Conservation (phyloP, 257 asterid species). For the Mentha longifolia region DNA sequence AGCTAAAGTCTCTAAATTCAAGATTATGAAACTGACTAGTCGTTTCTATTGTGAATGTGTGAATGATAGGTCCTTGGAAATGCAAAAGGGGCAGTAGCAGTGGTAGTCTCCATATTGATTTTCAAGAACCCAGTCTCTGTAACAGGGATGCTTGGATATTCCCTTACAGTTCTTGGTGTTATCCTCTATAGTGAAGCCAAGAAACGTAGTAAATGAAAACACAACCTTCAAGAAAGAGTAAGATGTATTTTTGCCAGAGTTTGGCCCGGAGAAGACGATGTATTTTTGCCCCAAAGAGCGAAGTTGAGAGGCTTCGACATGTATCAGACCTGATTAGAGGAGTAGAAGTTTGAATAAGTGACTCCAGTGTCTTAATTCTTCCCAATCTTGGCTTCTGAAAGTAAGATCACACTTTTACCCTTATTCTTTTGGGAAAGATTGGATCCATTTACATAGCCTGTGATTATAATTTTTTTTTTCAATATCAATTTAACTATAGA, state of each 20-base stretch:
- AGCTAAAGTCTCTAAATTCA: not conserved
- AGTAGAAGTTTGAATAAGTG: slow-evolving; percentile 52
- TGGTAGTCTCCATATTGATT: slow-evolving; percentile 75
- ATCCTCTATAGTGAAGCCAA: slow-evolving; percentile 78
- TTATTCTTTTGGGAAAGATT: slow-evolving; percentile 32
- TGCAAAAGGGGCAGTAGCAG: slow-evolving; percentile 89
- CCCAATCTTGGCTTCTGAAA: slow-evolving; percentile 38
- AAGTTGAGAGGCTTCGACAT: slow-evolving; percentile 42
- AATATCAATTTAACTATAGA: slow-evolving; percentile 40
- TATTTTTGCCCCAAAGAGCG: slow-evolving; percentile 41
- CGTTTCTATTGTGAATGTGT: not conserved
- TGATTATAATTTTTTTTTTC: slow-evolving; percentile 36
- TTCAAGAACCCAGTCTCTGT: slow-evolving; percentile 79
- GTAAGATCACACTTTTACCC: slow-evolving; percentile 26
- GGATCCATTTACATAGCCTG: slow-evolving; percentile 39
- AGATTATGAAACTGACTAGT: not conserved
- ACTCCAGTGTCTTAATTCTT: slow-evolving; percentile 36
- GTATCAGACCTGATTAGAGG: slow-evolving; percentile 43
- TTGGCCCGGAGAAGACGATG: slow-evolving; percentile 34
- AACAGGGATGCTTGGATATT: slow-evolving; percentile 82
- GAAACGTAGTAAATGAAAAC: slow-evolving; percentile 67
- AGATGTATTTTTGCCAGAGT: slow-evolving; percentile 37
- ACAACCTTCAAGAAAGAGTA: slow-evolving; percentile 20
- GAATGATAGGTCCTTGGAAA: slow-evolving; percentile 71
- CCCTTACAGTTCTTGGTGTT: slow-evolving; percentile 70